A percentile compares a stretch with the other conserved stretches of the same genome.
Evolutionary conservation across 2,329 filamentous ascomycete species (phyloP).

Genomic region (Sphaerulina musiva): DNA sequence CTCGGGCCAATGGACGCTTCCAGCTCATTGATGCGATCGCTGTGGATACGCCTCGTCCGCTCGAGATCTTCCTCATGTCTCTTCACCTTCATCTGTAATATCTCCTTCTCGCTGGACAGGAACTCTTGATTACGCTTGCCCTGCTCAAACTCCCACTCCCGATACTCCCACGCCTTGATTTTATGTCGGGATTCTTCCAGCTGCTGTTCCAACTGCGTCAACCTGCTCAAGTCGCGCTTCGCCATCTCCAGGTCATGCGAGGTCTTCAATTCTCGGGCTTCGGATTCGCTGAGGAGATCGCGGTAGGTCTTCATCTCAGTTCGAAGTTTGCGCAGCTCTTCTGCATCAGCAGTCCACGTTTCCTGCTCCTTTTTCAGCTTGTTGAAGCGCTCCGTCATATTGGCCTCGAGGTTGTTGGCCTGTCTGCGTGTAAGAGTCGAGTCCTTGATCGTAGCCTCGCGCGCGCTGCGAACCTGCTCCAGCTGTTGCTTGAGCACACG

Average conservation of each 20-base stretch:
- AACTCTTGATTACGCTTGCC: conserved; percentile 54
- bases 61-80: conserved; percentile 47
- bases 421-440: conserved; percentile 49
- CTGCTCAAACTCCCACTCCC: conserved; percentile 54
- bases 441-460: conserved; percentile 31
- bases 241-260: conserved; percentile 59
- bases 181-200: conserved; percentile 55
- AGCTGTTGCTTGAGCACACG: conserved; percentile 65
- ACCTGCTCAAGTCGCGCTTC: conserved; percentile 55
- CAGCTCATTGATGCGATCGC: conserved; percentile 44
- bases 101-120: conserved; percentile 53
- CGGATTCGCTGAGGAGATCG: conserved; percentile 56
- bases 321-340: conserved; percentile 52
- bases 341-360: conserved; percentile 46
- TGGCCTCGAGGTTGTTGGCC: conserved; percentile 66
- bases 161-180: conserved; percentile 58
- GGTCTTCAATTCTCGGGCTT: conserved; percentile 60
- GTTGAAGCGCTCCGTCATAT: conserved; percentile 29
- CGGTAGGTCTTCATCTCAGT: conserved; percentile 58
- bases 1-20: conserved; percentile 30
- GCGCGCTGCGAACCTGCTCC: conserved; percentile 31
- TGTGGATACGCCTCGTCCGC: conserved; percentile 42
- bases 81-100: conserved; percentile 53
- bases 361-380: conserved; percentile 33
- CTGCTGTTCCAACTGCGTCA: conserved; percentile 54